Evolutionary conservation across 139 green algal species (phyloP), one percentile per base, ranked within the genome.

Genomic region (Chara braunii): DNA sequence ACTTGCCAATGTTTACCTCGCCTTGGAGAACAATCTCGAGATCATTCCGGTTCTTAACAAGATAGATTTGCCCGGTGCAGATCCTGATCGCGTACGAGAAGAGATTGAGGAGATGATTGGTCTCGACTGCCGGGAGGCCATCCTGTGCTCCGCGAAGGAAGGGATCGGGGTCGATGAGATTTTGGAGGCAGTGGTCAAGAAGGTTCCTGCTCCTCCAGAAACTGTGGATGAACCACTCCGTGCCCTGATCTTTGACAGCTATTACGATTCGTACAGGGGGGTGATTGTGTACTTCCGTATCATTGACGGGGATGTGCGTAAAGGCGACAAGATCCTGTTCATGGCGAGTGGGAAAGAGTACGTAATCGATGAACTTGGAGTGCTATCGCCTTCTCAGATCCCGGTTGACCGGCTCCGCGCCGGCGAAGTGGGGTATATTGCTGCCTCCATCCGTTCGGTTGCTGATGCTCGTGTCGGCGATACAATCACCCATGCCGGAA

Each of bases 1-100:
- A 1, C 77, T 98, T 29, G 92, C 92, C 43, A 99, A 99, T 72
- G 90, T 97, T 58, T 99, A 95, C 80, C 73, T 97, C 24, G 92
- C 92, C 1, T 51, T 98, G 23, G 92, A 97, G 48, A 95, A 95
- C 60, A 90, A 97, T 50, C 78, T 99, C 32, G 92, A 97, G 60
- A 83, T 83, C 43, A 78, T 84, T 9, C 55, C 74, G 26, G 77
- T 83, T 33, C 74, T 98, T 9, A 98, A 98, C 81, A 98, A 98
- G 64, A 96, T 98, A 51, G 92, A 98, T 77, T 74, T 98, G 36
- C 92, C 92, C 56, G 90, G 89, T 31, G 89, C 90, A 8, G 91
- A 97, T 30, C 81, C 83, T 0, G 92, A 97, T 28, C 78, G 90
- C 5, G 91, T 96, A 9, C 86, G 85, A 37, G 63, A 64, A 1